Conservation (phyloP, 2,329 filamentous ascomycete genomes). For the Colletotrichum endophyticum region DNA sequence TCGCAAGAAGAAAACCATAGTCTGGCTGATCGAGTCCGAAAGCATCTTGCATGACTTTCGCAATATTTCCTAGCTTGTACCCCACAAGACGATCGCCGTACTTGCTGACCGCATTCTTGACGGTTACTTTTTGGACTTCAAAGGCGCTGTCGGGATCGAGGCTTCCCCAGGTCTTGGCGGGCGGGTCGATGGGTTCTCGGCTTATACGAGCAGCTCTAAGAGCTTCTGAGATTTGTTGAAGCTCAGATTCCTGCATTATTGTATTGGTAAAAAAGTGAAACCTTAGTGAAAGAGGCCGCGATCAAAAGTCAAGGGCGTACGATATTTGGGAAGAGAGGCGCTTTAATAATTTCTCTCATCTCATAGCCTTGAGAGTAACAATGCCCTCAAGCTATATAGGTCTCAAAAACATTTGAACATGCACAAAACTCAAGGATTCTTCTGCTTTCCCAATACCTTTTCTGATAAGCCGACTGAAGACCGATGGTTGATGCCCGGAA, state of each 20-base stretch:
- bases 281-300: not conserved
- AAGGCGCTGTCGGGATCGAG: slow-evolving; percentile 26
- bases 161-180: slow-evolving; percentile 23
- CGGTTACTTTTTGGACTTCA: slow-evolving; percentile 25
- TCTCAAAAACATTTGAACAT: not conserved
- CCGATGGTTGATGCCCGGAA: not conserved
- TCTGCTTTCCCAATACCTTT: not conserved
- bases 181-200: slow-evolving; percentile 24
- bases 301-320: not conserved
- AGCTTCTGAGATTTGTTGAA: slow-evolving; percentile 5
- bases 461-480: not conserved
- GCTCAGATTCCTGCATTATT: not conserved
- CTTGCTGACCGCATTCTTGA: slow-evolving; percentile 22
- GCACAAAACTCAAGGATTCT: not conserved
- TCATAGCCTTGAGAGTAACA: not conserved
- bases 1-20: slow-evolving; percentile 30
- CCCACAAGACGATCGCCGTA: slow-evolving; percentile 27
- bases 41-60: slow-evolving; percentile 33
- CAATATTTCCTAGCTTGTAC: slow-evolving; percentile 34
- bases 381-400: not conserved
- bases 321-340: not conserved
- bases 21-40: slow-evolving; percentile 31
- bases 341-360: not conserved
- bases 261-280: not conserved
- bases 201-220: slow-evolving; percentile 24